Base-by-base conservation (phyloP, 768 basidiomycete genomes). In the Melanogaster broomeanus region DNA sequence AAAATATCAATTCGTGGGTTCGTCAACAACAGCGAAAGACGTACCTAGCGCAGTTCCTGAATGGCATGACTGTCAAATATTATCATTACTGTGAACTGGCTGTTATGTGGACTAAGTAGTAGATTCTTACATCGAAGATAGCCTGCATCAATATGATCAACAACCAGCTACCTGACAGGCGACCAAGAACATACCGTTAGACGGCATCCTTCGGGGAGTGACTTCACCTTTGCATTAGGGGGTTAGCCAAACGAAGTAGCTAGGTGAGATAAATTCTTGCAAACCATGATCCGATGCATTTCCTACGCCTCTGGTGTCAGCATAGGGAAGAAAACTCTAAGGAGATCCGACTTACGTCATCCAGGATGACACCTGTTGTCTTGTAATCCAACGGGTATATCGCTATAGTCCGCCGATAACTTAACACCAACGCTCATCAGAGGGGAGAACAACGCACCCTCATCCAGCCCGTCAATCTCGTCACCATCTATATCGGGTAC, bases 331-430 rank as follows among this genome's bases (percentile, higher is more conserved):
- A 3, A 8, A n/a, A 18, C n/a, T 21, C 22, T 41, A 34, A 42
- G 24, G 37, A 8, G 2, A 22, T n/a, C n/a, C 31, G 27, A 72
- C 80, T 64, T 44, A 84, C 83, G 56, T 88, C 86, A 55, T 89
- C 96, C 16, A 93, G 71, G 48, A 99, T 94, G 48, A 88, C 78
- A 0, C 93, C 90, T 0, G 74, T 73, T 37, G 73, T 69, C 73
- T 90, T 80, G 74, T 84, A 90, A 68, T 99, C 96, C 18, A 94
- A 65, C 0, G 96, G 97, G 64, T 85, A 98, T 58, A 98, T 95
- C 22, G 86, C 88, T 88, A 52, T 3, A n/a, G 33, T 2, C 2
- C 13, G 19, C 4, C 38, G 48, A 13, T 19, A 24, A 18, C 16
- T 6, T 16, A 25, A 21, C 30, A 37, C 8, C 4, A 13, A 4